Percentiles rank a stretch among this genome's conserved stretches.
Evolutionary conservation across 768 basidiomycete species (phyloP).

Genomic region (Termitomyces sp.): DNA sequence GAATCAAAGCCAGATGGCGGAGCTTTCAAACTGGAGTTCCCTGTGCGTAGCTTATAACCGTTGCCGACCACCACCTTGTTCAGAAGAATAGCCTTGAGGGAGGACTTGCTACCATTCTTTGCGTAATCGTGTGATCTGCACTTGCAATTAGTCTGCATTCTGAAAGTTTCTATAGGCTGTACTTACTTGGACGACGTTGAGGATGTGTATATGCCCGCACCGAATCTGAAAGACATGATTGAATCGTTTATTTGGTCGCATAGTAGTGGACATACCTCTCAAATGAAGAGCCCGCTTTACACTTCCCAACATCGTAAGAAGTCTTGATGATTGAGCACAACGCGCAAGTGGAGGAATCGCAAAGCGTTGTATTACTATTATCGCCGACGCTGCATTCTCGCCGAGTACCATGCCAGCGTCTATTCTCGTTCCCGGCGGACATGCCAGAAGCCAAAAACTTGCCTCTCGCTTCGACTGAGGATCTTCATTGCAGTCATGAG

Average conservation of each 20-base stretch:
- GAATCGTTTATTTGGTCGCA: background rate
- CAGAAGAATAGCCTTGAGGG: conserved; percentile 59
- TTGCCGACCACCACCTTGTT: conserved; percentile 74
- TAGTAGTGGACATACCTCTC: conserved; percentile 43
- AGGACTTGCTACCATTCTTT: conserved; percentile 40
- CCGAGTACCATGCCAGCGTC: conserved; percentile 73
- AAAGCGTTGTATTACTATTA: conserved; percentile 52
- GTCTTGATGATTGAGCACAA: conserved; percentile 62
- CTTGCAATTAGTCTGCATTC: background rate
- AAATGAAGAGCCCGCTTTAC: conserved; percentile 71
- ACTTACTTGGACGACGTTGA: conserved; percentile 73
- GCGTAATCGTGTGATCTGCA: conserved; percentile 70
- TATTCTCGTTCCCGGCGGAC: conserved; percentile 66
- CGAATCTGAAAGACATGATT: conserved; percentile 42
- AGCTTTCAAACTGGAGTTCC: conserved; percentile 49
- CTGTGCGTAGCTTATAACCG: conserved; percentile 61
- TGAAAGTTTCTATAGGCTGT: background rate
- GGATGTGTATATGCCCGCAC: conserved; percentile 69
- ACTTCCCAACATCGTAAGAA: conserved; percentile 60
- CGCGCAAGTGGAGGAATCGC: conserved; percentile 54
- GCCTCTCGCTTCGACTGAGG: conserved; percentile 55
- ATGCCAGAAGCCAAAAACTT: conserved; percentile 52
- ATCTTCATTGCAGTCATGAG: conserved; percentile 25
- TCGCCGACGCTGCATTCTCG: conserved; percentile 65
- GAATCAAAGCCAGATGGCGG: conserved; percentile 67